A percentile compares a stretch with the other conserved stretches of the same genome.
These are phyloP conservation scores for Triticum timopheevii DNA, from an alignment of 176 grass and related monocot genomes.

Conservation along the genomic window DNA sequence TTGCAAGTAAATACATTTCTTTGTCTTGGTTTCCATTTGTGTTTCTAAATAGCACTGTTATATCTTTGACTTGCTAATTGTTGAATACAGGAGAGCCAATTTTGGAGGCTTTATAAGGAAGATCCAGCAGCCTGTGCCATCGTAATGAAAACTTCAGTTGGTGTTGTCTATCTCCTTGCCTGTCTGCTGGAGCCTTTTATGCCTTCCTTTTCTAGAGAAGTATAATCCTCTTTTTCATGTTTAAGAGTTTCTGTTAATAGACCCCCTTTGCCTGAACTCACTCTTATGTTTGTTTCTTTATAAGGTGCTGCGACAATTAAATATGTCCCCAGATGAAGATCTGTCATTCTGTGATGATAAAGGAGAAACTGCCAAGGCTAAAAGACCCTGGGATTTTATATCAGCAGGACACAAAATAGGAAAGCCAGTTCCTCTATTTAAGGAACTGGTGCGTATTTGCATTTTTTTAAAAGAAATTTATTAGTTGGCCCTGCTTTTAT, in stretches of 20 bases:
- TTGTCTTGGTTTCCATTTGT: background rate
- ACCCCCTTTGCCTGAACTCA: background rate
- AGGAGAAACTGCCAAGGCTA: constrained; percentile 60
- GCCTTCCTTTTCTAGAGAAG: constrained; percentile 86
- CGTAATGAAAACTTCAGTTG: constrained; percentile 93
- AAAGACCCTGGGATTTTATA: constrained; percentile 81
- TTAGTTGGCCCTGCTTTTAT: background rate
- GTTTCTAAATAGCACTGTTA: background rate
- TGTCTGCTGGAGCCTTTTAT: constrained; percentile 90
- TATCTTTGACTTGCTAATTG: constrained; percentile 25
- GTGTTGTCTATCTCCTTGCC: constrained; percentile 90
- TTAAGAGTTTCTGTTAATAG: background rate
- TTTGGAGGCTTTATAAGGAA: constrained; percentile 95
- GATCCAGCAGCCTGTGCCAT: constrained; percentile 67
- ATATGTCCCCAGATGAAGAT: constrained; percentile 56
- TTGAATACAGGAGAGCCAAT: constrained; percentile 75
- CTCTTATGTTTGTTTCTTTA: constrained; percentile 22
- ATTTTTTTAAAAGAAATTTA: background rate
- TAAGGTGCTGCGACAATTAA: constrained; percentile 78
- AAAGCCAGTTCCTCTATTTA: constrained; percentile 81
- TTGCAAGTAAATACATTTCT: constrained; percentile 58
- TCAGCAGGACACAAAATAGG: constrained; percentile 80
- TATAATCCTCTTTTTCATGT: constrained; percentile 30
- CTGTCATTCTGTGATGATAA: constrained; percentile 83
- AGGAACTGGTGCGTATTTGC: constrained; percentile 64